phyloP scores from a whole-genome alignment of 2,329 filamentous ascomycete genomes.

The Paramyrothecium roridum region DNA sequence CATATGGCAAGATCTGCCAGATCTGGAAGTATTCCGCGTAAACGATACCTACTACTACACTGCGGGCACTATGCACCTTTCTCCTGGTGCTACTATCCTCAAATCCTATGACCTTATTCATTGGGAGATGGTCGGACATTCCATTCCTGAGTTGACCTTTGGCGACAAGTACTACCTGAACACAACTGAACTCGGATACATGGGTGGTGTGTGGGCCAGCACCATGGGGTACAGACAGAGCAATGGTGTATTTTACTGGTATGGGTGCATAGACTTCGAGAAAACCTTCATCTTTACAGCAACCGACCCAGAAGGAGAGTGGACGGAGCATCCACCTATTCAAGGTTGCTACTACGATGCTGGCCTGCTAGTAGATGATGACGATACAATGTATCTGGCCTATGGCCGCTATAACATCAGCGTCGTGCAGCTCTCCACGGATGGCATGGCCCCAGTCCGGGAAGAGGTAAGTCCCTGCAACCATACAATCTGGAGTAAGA shows the following conservation, averaged over 20 bases:
- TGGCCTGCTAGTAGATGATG: constrained; percentile 50
- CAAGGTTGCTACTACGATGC: constrained; percentile 56
- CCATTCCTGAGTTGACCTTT: constrained; percentile 35
- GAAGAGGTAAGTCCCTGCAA: constrained; percentile 34
- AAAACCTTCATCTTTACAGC: constrained; percentile 55
- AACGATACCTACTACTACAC: constrained; percentile 51
- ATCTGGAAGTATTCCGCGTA: constrained; percentile 47
- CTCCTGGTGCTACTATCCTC: constrained; percentile 51
- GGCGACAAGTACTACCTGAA: constrained; percentile 39
- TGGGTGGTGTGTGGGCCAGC: constrained; percentile 54
- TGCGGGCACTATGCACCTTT: constrained; percentile 52
- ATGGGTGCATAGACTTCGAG: constrained; percentile 43
- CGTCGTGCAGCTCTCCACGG: constrained; percentile 46
- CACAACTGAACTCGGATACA: constrained; percentile 35
- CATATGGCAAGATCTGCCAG: constrained; percentile 49
- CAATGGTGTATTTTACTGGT: constrained; percentile 11
- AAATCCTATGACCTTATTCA: constrained; percentile 51
- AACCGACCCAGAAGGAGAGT: constrained; percentile 33
- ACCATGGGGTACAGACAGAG: constrained; percentile 10
- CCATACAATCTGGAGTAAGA: constrained; percentile 33
- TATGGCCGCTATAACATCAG: constrained; percentile 47
- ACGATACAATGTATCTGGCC: constrained; percentile 55
- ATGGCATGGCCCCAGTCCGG: constrained; percentile 41
- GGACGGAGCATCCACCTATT: constrained; percentile 35
- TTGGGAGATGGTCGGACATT: constrained; percentile 41